phyloP scores from a whole-genome alignment of 2,329 filamentous ascomycete genomes.

The Chaetomium sp. region DNA sequence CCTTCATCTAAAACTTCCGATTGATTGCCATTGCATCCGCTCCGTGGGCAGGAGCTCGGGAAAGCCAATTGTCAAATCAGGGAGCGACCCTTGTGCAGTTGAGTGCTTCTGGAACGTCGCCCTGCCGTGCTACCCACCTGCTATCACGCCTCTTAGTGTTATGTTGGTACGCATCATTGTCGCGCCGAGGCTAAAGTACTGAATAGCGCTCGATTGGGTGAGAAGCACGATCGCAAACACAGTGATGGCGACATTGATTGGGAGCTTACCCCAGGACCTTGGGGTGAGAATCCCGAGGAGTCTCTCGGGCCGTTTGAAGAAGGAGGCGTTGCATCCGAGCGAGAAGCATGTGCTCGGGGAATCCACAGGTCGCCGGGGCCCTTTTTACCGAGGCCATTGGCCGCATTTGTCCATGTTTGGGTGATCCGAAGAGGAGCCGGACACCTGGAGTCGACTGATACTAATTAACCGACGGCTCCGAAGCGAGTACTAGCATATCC shows the following conservation, averaged over 20 bases:
- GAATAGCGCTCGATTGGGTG: background rate
- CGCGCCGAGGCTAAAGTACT: constrained; percentile 11
- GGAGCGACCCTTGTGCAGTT: background rate
- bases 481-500: constrained; percentile 7
- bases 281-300: background rate
- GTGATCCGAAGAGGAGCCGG: constrained; percentile 7
- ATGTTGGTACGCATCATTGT: background rate
- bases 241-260: background rate
- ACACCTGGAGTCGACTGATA: constrained; percentile 2
- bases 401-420: background rate
- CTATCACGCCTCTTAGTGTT: background rate
- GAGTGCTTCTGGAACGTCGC: constrained; percentile 14
- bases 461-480: constrained; percentile 8
- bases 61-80: background rate
- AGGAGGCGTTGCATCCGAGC: constrained; percentile 6
- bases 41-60: constrained; percentile 15
- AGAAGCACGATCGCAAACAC: background rate
- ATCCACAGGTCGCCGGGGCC: background rate
- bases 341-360: constrained; percentile 6
- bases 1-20: constrained; percentile 23
- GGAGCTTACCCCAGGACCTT: background rate
- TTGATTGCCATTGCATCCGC: constrained; percentile 29
- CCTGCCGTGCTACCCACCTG: constrained; percentile 18
- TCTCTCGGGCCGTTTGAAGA: background rate
- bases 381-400: constrained; percentile 3